These are phyloP conservation scores for Leccinum truebloodii DNA, from an alignment of 768 basidiomycete species.

Conservation along the genomic window DNA sequence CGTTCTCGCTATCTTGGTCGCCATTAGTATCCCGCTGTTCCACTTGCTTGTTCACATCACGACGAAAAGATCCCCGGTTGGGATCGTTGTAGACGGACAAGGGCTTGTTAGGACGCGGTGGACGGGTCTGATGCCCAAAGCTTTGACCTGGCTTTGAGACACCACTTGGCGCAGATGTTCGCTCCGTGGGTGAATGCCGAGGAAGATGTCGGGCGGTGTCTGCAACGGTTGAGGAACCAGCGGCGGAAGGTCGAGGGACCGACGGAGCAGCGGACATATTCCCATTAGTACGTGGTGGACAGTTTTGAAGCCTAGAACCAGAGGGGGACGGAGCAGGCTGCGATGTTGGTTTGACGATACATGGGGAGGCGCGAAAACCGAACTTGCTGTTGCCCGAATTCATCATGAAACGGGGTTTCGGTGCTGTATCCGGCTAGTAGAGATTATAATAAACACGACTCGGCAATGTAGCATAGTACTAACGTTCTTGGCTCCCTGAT, in stretches of 20 bases:
- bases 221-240: neutral
- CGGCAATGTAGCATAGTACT: neutral
- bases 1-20: neutral
- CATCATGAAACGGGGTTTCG: neutral
- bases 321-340: neutral
- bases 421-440: neutral
- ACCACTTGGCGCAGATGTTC: neutral
- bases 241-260: neutral
- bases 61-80: neutral
- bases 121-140: neutral
- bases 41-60: neutral
- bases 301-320: neutral
- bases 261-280: neutral
- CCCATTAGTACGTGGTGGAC: neutral
- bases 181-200: neutral
- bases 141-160: neutral
- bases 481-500: no score
- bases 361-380: neutral
- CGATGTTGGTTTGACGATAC: neutral
- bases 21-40: neutral
- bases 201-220: neutral
- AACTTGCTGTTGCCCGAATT: neutral
- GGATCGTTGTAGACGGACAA: neutral
- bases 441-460: neutral
- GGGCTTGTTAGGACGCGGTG: neutral